phyloP scores from a whole-genome alignment of 2,329 filamentous ascomycete species.

The Verticillium dahliae region DNA sequence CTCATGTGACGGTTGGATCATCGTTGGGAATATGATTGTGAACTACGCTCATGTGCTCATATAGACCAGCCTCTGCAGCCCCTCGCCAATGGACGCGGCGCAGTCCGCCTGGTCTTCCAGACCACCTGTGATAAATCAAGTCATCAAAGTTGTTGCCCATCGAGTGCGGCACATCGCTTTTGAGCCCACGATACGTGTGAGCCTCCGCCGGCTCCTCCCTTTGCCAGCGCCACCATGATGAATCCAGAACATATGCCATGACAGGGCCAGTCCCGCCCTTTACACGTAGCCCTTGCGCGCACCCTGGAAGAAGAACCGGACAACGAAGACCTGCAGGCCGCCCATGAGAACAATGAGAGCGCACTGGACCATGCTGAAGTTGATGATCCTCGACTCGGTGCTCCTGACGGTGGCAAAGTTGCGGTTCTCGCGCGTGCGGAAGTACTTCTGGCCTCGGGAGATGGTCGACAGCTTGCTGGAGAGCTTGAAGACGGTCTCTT shows the following conservation, averaged over 20 bases:
- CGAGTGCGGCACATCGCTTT: neutral
- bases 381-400: slow-evolving; percentile 93
- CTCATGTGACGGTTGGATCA: neutral
- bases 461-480: slow-evolving; percentile 91
- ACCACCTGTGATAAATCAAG: neutral
- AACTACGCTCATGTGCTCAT: neutral
- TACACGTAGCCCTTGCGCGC: slow-evolving; percentile 65
- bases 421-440: slow-evolving; percentile 95
- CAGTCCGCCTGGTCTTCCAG: neutral
- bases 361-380: slow-evolving; percentile 92
- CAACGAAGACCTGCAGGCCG: slow-evolving; percentile 91
- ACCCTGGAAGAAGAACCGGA: slow-evolving; percentile 97
- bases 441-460: slow-evolving; percentile 97
- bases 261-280: neutral
- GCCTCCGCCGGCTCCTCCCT: neutral
- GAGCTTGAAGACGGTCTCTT: slow-evolving; percentile 93
- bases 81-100: neutral
- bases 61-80: neutral
- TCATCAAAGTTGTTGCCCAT: neutral
- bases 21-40: neutral
- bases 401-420: slow-evolving; percentile 98
- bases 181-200: neutral
- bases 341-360: slow-evolving; percentile 93
- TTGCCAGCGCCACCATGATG: neutral
- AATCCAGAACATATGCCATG: neutral